A percentile compares a stretch with the other conserved stretches of the same genome.
Evolutionary conservation across 2,329 filamentous ascomycete species (phyloP).

Genomic region (Beauveria rudraprayagi): DNA sequence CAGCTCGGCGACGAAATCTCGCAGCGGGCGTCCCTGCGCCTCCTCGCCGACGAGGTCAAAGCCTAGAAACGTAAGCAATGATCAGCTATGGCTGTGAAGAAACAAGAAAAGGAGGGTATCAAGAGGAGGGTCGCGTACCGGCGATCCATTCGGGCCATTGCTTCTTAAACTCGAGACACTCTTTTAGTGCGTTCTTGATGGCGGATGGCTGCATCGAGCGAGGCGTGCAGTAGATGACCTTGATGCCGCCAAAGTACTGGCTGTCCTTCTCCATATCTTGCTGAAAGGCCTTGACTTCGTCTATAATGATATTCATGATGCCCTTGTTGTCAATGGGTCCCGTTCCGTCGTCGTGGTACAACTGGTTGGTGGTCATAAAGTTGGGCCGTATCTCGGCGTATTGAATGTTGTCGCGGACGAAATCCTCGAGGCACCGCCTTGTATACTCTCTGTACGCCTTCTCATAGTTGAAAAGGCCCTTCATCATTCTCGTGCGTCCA

Average conservation of each 20-base stretch:
- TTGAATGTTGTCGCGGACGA: constrained; percentile 58
- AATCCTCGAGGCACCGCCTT: constrained; percentile 48
- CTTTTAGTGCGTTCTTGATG: constrained; percentile 45
- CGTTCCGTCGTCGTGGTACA: constrained; percentile 50
- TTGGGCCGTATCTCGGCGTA: constrained; percentile 66
- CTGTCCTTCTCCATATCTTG: constrained; percentile 17
- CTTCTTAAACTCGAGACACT: constrained; percentile 54
- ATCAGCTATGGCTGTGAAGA: too few species aligned
- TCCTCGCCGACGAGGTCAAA: constrained; percentile 68
- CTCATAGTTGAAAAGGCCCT: constrained; percentile 62
- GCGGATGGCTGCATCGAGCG: constrained; percentile 43
- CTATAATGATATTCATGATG: constrained; percentile 53
- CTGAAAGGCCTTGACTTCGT: constrained; percentile 44
- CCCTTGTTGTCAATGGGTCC: constrained; percentile 43
- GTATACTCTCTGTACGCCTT: constrained; percentile 56
- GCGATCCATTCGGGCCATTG: constrained; percentile 53
- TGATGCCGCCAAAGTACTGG: constrained; percentile 52
- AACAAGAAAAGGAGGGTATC: too few species aligned
- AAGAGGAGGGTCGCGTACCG: constrained; percentile 18
- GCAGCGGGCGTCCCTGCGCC: constrained; percentile 49
- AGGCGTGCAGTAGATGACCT: constrained; percentile 65
- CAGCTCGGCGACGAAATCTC: constrained; percentile 46
- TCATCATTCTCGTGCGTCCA: constrained; percentile 61
- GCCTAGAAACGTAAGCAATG: constrained; percentile 24
- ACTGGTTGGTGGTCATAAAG: constrained; percentile 55